Base-by-base conservation (phyloP, 148 eudicot genomes). In the Rhododendron vialii region DNA sequence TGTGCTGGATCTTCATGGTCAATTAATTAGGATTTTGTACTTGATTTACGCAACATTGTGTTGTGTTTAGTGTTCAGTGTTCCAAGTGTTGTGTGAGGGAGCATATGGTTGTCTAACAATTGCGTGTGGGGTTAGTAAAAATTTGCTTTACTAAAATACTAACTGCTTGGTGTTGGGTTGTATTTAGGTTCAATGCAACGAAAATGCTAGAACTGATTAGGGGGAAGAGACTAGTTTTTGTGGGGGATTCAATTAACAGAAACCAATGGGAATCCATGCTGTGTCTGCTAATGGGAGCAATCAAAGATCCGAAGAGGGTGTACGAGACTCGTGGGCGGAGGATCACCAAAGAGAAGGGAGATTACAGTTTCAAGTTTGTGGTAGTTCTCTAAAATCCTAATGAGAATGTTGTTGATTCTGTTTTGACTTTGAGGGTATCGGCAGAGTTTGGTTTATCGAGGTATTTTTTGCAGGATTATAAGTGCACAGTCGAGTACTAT, bases 231-330 rank as follows among this genome's bases (percentile, higher is more conserved):
- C 86, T 96, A 81, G 98, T 96, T 11, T 96, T 95, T 87, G 95
- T 94, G 63, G 99, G 99, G 75, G 99, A 96, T 91, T 96, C 99
- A 5, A 90, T 96, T 33, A 96, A 95, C 82, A 91, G 99, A 87
- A 97, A 97, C 79, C 99, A 97, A 87, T 95, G 98, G 99, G 99
- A 97, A 41, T 97, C 99, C 30, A 89, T 97, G 94, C 89, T 97
- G 76, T 97, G 99, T 89, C 85, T 97, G 89, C 87, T 97, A 61
- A 88, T 92, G 93, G 93, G 94, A 89, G 98, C 92, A 53, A 90
- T 96, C 17, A 90, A 92, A 90, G 96, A 97, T 91, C 96, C 94
- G 0, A 97, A 73, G 87, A 97, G 89, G 84, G 99, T 95, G 3
- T 95, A 94, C 45, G 99, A 97, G 92, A 88, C 95, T 33, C 99